phyloP scores from a whole-genome alignment of 305 asterid genomes.

The Euphrasia arctica region DNA sequence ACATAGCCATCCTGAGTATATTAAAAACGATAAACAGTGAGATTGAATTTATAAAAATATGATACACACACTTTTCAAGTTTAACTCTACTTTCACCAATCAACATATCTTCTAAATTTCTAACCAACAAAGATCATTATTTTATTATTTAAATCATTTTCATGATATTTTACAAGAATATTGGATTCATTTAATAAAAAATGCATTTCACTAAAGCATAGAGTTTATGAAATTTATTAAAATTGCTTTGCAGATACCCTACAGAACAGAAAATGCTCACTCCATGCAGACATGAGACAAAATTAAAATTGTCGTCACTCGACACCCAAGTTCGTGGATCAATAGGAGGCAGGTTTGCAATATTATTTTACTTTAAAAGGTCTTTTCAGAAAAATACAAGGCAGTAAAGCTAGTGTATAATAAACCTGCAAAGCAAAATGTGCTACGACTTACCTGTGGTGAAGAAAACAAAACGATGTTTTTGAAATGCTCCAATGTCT shows the following conservation, averaged over 20 bases:
- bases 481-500: conserved; percentile 85
- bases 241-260: too few species aligned
- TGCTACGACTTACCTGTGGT: conserved; percentile 65
- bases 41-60: too few species aligned
- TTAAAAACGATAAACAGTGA: conserved; percentile 2
- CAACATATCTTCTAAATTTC: too few species aligned
- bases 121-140: too few species aligned
- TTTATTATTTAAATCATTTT: too few species aligned
- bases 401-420: not conserved
- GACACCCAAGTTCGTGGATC: not conserved
- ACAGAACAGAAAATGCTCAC: not conserved
- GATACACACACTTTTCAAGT: too few species aligned
- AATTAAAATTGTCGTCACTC: not conserved
- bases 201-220: too few species aligned
- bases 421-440: conserved; percentile 23
- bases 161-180: too few species aligned
- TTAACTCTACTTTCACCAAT: too few species aligned
- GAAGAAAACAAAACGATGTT: conserved; percentile 85
- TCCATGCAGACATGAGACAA: not conserved
- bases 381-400: not conserved
- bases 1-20: conserved; percentile 88
- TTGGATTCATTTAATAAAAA: too few species aligned
- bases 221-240: too few species aligned
- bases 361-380: not conserved
- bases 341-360: conserved; percentile 1